Evolutionary conservation across 768 basidiomycete genomes (phyloP).

Genomic region (Lactarius akahatsu): DNA sequence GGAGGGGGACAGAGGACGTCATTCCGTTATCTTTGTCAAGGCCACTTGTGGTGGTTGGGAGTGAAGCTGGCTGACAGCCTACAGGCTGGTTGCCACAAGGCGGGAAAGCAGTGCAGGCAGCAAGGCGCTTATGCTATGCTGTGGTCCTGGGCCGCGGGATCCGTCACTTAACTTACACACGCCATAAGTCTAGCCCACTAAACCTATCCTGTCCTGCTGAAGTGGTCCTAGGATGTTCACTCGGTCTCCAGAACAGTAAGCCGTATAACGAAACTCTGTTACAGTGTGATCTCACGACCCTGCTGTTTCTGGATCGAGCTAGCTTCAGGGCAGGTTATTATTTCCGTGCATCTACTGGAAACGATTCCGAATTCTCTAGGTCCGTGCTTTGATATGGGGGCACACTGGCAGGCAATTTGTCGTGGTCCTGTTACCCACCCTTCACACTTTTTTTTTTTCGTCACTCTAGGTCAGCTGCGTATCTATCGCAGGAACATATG

Average conservation of each 20-base stretch:
- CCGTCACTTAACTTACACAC: background rate
- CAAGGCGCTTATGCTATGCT: background rate
- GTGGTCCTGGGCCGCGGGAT: slow-evolving; percentile 1
- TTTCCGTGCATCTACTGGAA: background rate
- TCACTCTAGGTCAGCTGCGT: background rate
- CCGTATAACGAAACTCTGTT: background rate
- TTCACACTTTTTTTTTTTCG: background rate
- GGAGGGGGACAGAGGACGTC: slow-evolving; percentile 30
- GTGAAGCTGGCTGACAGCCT: slow-evolving; percentile 13
- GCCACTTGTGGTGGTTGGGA: slow-evolving; percentile 25
- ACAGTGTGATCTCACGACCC: background rate
- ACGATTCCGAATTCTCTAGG: background rate
- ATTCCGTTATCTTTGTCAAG: slow-evolving; percentile 43
- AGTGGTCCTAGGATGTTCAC: background rate
- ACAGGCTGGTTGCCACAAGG: background rate
- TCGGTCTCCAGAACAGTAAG: background rate
- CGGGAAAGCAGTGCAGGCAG: slow-evolving; percentile 13
- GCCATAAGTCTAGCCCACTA: background rate
- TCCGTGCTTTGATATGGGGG: background rate
- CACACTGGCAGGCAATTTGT: background rate
- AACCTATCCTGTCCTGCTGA: background rate
- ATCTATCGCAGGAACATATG: background rate
- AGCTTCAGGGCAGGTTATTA: background rate
- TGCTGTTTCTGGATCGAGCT: background rate
- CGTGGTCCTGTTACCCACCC: background rate